These are phyloP conservation scores for Coemansia sp. DNA, from an alignment of 371 early-diverging fungal species.

Conservation along the genomic window DNA sequence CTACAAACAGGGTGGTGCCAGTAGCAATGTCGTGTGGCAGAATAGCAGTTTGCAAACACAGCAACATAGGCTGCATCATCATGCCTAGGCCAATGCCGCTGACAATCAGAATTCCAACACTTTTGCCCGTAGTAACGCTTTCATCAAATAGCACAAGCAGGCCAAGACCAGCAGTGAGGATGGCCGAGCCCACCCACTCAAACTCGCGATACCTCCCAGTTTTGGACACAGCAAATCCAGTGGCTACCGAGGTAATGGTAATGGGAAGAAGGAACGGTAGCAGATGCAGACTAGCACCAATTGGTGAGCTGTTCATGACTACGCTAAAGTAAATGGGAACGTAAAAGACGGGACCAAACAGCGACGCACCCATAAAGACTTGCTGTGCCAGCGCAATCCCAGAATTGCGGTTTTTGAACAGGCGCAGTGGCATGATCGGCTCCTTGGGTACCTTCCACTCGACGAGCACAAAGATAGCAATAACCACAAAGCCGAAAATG, in stretches of 20 bases:
- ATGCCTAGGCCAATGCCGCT: slow-evolving; percentile 65
- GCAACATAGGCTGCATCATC: slow-evolving; percentile 58
- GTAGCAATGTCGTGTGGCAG: slow-evolving; percentile 57
- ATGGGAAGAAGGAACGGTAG: slow-evolving; percentile 36
- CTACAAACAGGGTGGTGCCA: slow-evolving; percentile 61
- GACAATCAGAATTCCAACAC: slow-evolving; percentile 58
- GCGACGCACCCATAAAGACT: slow-evolving; percentile 53
- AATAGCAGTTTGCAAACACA: slow-evolving; percentile 62
- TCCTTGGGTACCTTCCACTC: slow-evolving; percentile 53
- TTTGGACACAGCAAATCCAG: slow-evolving; percentile 54
- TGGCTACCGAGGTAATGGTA: slow-evolving; percentile 39
- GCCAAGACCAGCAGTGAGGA: slow-evolving; percentile 52
- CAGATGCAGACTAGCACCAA: slow-evolving; percentile 57
- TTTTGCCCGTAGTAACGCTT: slow-evolving; percentile 34
- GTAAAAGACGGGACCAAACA: slow-evolving; percentile 58
- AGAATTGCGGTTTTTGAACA: slow-evolving; percentile 54
- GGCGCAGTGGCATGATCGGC: slow-evolving; percentile 58
- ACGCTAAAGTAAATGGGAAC: slow-evolving; percentile 77
- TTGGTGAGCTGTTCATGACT: slow-evolving; percentile 58
- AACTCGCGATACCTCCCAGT: slow-evolving; percentile 55
- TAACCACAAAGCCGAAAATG: slow-evolving; percentile 40
- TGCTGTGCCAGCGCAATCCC: slow-evolving; percentile 17
- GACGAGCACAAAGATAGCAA: slow-evolving; percentile 52
- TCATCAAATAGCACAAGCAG: slow-evolving; percentile 33
- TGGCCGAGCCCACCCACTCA: slow-evolving; percentile 53